Evolutionary conservation across 768 basidiomycete genomes (phyloP).

Genomic region (Hemileccinum rubropunctum): DNA sequence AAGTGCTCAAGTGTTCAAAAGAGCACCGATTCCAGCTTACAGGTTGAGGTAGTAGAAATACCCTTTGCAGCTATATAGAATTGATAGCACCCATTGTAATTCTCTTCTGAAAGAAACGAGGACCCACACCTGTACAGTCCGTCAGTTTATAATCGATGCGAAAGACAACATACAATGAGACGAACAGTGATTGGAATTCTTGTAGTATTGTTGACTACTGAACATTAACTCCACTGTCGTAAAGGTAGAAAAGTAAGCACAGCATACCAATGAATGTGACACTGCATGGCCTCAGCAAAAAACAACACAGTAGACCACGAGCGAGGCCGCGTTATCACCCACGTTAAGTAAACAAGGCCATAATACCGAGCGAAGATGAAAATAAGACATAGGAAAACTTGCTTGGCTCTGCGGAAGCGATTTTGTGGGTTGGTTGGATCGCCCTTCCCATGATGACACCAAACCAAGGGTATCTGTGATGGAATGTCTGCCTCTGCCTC

Average conservation of each 20-base stretch:
- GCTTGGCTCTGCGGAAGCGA: neutral
- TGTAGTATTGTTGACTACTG: conserved; percentile 19
- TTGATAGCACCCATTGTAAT: neutral
- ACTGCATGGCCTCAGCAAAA: conserved; percentile 5
- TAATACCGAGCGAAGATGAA: conserved; percentile 27
- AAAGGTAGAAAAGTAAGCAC: neutral
- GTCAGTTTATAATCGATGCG: neutral
- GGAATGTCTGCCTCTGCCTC: neutral
- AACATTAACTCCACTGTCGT: neutral
- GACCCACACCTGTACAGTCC: conserved; percentile 17
- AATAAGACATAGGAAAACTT: conserved; percentile 10
- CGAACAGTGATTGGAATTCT: conserved; percentile 18
- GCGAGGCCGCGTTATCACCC: neutral
- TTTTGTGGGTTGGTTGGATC: neutral
- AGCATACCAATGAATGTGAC: conserved; percentile 15
- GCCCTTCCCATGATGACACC: conserved; percentile 4
- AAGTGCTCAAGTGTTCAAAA: neutral
- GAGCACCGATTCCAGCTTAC: conserved; percentile 3
- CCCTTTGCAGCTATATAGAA: conserved; percentile 14
- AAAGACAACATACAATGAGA: neutral
- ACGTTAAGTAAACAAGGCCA: conserved; percentile 22
- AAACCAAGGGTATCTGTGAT: conserved; percentile 16
- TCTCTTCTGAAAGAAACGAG: neutral
- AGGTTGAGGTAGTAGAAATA: conserved; percentile 23
- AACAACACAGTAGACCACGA: neutral